Percentiles rank a stretch among this genome's conserved stretches.
Evolutionary conservation across 2,329 filamentous ascomycete genomes (phyloP).

Genomic region (Diaporthe vaccinii): DNA sequence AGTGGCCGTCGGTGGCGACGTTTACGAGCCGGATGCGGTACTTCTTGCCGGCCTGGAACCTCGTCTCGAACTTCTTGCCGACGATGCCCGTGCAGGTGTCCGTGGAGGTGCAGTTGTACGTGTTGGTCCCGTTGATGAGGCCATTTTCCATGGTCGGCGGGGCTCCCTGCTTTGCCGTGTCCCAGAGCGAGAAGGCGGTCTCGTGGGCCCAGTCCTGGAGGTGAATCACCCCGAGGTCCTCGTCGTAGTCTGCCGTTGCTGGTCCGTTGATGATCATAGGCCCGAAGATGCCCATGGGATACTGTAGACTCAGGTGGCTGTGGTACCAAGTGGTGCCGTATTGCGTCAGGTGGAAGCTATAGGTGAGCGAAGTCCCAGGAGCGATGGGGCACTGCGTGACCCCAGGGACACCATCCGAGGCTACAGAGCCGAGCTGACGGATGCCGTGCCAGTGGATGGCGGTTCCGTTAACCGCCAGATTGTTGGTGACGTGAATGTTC

Average conservation of each 20-base stretch:
- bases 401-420: conserved; percentile 58
- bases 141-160: conserved; percentile 44
- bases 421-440: conserved; percentile 57
- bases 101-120: conserved; percentile 35
- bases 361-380: conserved; percentile 50
- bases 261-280: conserved; percentile 62
- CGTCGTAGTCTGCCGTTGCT: conserved; percentile 60
- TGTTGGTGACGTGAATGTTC: conserved; percentile 73
- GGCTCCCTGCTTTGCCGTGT: conserved; percentile 39
- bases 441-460: conserved; percentile 64
- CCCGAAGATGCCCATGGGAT: conserved; percentile 61
- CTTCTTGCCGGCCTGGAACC: conserved; percentile 54
- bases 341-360: conserved; percentile 51
- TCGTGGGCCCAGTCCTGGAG: conserved; percentile 64
- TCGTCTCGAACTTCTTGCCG: conserved; percentile 47
- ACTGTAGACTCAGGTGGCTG: conserved; percentile 52
- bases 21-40: conserved; percentile 64
- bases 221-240: conserved; percentile 62
- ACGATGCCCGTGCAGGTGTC: conserved; percentile 41
- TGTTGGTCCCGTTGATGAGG: conserved; percentile 43
- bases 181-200: conserved; percentile 44
- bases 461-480: conserved; percentile 59
- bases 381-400: conserved; percentile 58
- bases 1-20: conserved; percentile 57
- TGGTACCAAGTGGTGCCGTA: conserved; percentile 57